Base-by-base conservation (phyloP, 257 asterid species). In the Rehmannia glutinosa region DNA sequence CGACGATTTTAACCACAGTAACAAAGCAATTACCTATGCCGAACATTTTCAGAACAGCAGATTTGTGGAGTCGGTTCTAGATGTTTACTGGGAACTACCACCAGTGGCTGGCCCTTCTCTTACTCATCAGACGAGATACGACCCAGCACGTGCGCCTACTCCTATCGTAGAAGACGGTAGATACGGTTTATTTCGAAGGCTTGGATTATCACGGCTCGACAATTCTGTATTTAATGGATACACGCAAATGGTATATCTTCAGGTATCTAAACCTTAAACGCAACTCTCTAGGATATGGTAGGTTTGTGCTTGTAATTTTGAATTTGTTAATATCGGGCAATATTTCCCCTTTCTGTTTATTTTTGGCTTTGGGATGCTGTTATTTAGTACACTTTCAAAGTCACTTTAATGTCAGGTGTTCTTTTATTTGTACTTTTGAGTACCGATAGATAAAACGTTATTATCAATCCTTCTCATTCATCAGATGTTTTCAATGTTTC, bases 51-150 rank as follows among this genome's bases (percentile, higher is more conserved):
- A 85, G 68, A 94, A 94, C 69, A 88, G 97, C 80, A 79, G 99
- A 75, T 94, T 62, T 61, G 91, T 91, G 55, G 99, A 94, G 71
- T 91, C 97, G 0, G 88, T 87, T 25, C 86, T 94, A 0, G 96
- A 88, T 55, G 80, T 85, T 41, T 94, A 91, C 76, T 94, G 99
- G 99, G 99, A 94, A 75, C 84, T 94, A 27, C 99, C 99, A 1
- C 99, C 99, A 0, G 95, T 84, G 0, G 99, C 97, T 25, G 99
- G 97, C 66, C 96, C 99, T 46, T 94, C 97, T 20, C 94, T 94
- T 20, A 94, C 97, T 8, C 97, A 94, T 76, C 99, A 94, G 64
- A 87, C 92, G 0, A 85, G 99, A 68, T 94, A 94, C 6, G 99
- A 94, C 49, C 99, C 99, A 2, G 97, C 99, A 50, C 92, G 99